Conservation (phyloP, 768 basidiomycete species). For the Lentinula guzmanii region DNA sequence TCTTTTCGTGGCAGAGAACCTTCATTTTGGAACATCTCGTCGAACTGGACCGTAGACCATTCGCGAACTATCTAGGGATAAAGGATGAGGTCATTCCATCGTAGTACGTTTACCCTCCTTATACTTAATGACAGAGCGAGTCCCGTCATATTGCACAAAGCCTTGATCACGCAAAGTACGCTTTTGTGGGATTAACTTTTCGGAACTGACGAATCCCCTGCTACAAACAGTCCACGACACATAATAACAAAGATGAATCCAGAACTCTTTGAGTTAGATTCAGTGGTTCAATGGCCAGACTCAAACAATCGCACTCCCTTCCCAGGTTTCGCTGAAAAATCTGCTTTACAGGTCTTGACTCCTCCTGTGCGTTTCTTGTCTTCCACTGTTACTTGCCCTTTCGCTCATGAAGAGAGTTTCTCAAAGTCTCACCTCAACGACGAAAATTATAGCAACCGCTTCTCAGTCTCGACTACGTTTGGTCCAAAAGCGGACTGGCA, state of each 20-base stretch:
- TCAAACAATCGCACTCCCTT: background rate
- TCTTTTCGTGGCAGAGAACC: background rate
- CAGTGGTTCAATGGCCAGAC: background rate
- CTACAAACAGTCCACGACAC: too few species aligned
- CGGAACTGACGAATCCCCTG: too few species aligned
- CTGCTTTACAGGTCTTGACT: background rate
- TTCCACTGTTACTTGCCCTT: background rate
- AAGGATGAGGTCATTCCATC: too few species aligned
- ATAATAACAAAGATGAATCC: background rate
- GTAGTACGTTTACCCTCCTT: too few species aligned
- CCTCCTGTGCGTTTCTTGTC: background rate
- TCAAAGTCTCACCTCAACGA: background rate
- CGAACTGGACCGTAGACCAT: background rate
- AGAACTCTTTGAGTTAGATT: background rate
- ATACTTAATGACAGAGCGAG: too few species aligned
- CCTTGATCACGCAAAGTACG: too few species aligned
- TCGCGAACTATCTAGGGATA: background rate
- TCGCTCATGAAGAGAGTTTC: background rate
- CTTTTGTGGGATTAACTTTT: too few species aligned
- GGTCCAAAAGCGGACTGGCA: constrained; percentile 50
- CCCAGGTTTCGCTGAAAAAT: background rate
- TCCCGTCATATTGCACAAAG: too few species aligned
- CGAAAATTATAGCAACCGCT: constrained; percentile 13
- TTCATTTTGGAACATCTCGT: background rate
- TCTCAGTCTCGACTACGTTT: constrained; percentile 81